A percentile compares a stretch with the other conserved stretches of the same genome.
Conservation (phyloP, 495 filamentous ascomycete genomes). For the Lophiotrema nucula region DNA sequence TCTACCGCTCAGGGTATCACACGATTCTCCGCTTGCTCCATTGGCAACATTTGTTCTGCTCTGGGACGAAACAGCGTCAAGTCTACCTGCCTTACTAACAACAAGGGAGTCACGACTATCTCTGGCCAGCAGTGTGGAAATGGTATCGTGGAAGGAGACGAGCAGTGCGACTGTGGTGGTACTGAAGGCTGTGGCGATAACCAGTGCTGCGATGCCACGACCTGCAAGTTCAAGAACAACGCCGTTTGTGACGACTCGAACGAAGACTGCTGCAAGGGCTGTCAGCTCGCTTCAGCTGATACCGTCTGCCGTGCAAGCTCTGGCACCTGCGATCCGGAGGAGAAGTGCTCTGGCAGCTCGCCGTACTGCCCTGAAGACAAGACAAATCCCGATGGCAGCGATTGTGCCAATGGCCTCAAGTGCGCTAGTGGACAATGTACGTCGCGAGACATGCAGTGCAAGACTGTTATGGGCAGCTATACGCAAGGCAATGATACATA, state of each 20-base stretch:
- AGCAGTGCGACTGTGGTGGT: conserved; percentile 96
- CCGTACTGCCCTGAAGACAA: conserved; percentile 72
- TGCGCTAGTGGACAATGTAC: conserved; percentile 97
- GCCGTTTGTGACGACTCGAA: conserved; percentile 87
- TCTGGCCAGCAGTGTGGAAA: conserved; percentile 88
- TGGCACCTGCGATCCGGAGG: conserved; percentile 77
- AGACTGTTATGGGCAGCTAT: conserved; percentile 77
- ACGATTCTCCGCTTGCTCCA: conserved; percentile 78
- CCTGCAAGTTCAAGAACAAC: conserved; percentile 77
- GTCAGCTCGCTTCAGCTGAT: conserved; percentile 65
- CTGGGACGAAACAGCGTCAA: conserved; percentile 77
- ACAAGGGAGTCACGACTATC: conserved; percentile 81
- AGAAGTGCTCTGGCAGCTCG: conserved; percentile 72
- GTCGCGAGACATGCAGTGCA: conserved; percentile 86
- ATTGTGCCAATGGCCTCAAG: conserved; percentile 64
- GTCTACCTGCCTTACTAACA: conserved; percentile 72
- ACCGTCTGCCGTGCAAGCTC: conserved; percentile 78
- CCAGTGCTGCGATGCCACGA: conserved; percentile 77
- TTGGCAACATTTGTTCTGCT: conserved; percentile 95
- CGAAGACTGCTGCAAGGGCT: conserved; percentile 82
- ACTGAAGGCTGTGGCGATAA: conserved; percentile 66
- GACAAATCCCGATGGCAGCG: conserved; percentile 64
- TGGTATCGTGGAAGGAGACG: conserved; percentile 90
- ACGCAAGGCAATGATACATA: conserved; percentile 74
- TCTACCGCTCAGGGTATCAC: conserved; percentile 70